These are phyloP conservation scores for Colletotrichum sp. DNA, from an alignment of 2,329 filamentous ascomycete species.

Conservation along the genomic window DNA sequence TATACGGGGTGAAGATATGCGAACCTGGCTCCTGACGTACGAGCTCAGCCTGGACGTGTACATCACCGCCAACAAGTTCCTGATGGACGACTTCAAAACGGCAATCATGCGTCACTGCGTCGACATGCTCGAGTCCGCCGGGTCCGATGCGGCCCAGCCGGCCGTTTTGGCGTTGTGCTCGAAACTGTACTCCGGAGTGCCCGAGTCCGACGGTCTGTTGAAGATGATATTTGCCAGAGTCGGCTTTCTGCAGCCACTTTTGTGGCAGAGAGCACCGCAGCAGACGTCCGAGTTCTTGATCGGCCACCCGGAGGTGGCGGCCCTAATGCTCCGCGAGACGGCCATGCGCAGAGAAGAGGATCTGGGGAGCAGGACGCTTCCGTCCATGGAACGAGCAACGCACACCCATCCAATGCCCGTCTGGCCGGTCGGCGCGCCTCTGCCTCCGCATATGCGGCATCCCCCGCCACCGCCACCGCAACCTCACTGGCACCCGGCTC, in stretches of 20 bases:
- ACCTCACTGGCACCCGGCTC: slow-evolving; percentile 9
- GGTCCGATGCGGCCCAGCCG: slow-evolving; percentile 45
- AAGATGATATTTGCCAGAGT: slow-evolving; percentile 55
- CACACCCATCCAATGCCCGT: neutral
- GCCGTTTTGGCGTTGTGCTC: slow-evolving; percentile 49
- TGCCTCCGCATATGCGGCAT: slow-evolving; percentile 15
- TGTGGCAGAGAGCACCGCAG: slow-evolving; percentile 46
- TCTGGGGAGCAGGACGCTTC: slow-evolving; percentile 36
- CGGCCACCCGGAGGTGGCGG: slow-evolving; percentile 49
- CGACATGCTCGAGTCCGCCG: slow-evolving; percentile 51
- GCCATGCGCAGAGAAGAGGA: slow-evolving; percentile 47
- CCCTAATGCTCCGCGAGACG: slow-evolving; percentile 54
- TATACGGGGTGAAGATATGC: slow-evolving; percentile 49
- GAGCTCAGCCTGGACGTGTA: slow-evolving; percentile 54
- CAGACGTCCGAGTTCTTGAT: slow-evolving; percentile 48
- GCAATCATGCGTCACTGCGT: slow-evolving; percentile 46
- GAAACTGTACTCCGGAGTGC: slow-evolving; percentile 48
- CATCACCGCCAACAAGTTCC: slow-evolving; percentile 52
- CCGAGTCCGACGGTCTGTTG: slow-evolving; percentile 45
- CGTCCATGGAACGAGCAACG: slow-evolving; percentile 45
- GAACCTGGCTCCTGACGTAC: slow-evolving; percentile 52
- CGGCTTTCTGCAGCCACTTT: slow-evolving; percentile 49
- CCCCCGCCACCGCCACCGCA: slow-evolving; percentile 13
- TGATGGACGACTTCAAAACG: slow-evolving; percentile 50
- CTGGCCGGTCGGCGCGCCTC: slow-evolving; percentile 3